These are phyloP conservation scores for Raffaelea albimanens DNA, from an alignment of 2,329 filamentous ascomycete genomes.

Conservation along the genomic window DNA sequence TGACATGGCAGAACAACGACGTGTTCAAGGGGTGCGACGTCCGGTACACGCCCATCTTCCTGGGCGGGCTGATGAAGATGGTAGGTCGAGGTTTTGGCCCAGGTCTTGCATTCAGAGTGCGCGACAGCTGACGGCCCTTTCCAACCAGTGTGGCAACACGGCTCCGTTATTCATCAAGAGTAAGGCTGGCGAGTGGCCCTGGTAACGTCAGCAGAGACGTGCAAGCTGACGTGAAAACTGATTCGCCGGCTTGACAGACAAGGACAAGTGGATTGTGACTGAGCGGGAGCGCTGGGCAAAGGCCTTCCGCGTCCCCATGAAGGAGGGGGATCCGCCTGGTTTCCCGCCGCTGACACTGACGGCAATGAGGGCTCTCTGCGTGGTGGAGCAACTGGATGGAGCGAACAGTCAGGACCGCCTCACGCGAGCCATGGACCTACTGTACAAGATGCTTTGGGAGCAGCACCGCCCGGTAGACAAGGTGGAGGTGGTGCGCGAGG, in stretches of 20 bases:
- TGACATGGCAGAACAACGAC: slow-evolving; percentile 18
- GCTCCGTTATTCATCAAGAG: slow-evolving; percentile 27
- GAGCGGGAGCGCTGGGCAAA: slow-evolving; percentile 26
- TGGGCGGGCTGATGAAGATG: slow-evolving; percentile 27
- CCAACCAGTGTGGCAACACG: slow-evolving; percentile 22
- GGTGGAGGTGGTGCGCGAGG: slow-evolving; percentile 17
- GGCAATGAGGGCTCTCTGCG: slow-evolving; percentile 25
- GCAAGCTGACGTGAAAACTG: no score
- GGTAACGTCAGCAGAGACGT: slow-evolving; percentile 6
- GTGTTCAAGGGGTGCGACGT: slow-evolving; percentile 21
- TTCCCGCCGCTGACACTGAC: slow-evolving; percentile 26
- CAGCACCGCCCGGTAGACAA: slow-evolving; percentile 18
- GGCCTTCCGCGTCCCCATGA: slow-evolving; percentile 25
- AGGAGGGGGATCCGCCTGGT: slow-evolving; percentile 17
- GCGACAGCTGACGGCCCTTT: neutral
- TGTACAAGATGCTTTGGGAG: slow-evolving; percentile 24
- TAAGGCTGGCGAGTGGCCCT: slow-evolving; percentile 8
- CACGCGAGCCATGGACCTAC: slow-evolving; percentile 20
- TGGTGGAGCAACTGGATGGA: slow-evolving; percentile 15
- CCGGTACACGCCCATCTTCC: slow-evolving; percentile 27
- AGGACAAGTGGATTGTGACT: slow-evolving; percentile 25
- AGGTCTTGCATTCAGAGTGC: neutral
- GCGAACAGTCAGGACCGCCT: slow-evolving; percentile 14
- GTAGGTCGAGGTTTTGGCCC: slow-evolving; percentile 13
- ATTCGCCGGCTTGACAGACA: slow-evolving; percentile 20